Evolutionary conservation across 1,139 yeast species (phyloP).

Genomic region (Geotrichum europaeum): DNA sequence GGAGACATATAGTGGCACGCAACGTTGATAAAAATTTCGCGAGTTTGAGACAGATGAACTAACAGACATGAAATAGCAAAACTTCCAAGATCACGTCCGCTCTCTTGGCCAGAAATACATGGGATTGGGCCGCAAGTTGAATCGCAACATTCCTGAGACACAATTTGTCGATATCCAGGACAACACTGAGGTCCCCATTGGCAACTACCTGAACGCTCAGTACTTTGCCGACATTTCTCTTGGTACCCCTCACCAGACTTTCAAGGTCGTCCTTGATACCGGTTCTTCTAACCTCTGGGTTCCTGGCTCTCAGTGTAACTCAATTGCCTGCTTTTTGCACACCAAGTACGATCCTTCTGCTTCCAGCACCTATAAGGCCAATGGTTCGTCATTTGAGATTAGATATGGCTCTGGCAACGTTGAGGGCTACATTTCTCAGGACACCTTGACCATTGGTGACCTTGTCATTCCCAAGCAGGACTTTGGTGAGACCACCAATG

Average conservation of each 20-base stretch:
- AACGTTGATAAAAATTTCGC: not conserved
- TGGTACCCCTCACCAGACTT: slow-evolving; percentile 90
- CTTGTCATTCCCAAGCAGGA: slow-evolving; percentile 79
- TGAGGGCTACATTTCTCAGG: slow-evolving; percentile 88
- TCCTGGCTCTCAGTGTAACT: slow-evolving; percentile 80
- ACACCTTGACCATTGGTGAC: slow-evolving; percentile 73
- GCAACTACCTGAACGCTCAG: slow-evolving; percentile 91
- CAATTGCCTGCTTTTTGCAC: slow-evolving; percentile 93
- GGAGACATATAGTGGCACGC: not conserved
- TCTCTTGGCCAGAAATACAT: slow-evolving; percentile 73
- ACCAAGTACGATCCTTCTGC: slow-evolving; percentile 76
- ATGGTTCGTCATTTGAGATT: slow-evolving; percentile 79
- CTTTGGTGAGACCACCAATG: slow-evolving; percentile 94
- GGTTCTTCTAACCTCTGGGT: slow-evolving; percentile 98
- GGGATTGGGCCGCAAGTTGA: slow-evolving; percentile 43
- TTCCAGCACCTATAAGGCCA: slow-evolving; percentile 74
- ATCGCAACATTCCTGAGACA: slow-evolving; percentile 17
- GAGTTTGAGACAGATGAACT: not conserved
- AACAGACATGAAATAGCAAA: slow-evolving; percentile 19
- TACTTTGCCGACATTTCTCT: slow-evolving; percentile 82
- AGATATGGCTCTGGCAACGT: slow-evolving; percentile 89
- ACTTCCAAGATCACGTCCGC: slow-evolving; percentile 56
- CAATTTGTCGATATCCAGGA: slow-evolving; percentile 35
- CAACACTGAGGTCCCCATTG: slow-evolving; percentile 70
- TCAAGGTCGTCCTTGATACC: slow-evolving; percentile 75